Conservation (phyloP, 2,329 filamentous ascomycete genomes). For the Paecilomyces formosus region DNA sequence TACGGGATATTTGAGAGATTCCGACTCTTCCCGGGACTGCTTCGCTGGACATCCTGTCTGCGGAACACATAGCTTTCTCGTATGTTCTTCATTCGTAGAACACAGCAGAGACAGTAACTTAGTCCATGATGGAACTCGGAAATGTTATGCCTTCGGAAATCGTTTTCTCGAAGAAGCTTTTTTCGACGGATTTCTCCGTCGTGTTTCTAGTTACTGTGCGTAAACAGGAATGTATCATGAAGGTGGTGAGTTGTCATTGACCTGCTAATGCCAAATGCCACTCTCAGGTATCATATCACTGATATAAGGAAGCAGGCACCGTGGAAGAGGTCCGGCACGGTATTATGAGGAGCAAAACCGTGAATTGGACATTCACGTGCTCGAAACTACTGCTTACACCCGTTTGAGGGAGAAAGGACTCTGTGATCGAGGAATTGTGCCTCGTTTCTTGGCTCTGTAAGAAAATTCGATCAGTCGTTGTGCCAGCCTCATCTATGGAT, state of each 20-base stretch:
- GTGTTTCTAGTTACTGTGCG: slow-evolving; percentile 9
- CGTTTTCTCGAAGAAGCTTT: slow-evolving; percentile 5
- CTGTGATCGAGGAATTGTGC: slow-evolving; percentile 5
- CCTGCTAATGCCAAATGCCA: not conserved
- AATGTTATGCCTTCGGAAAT: slow-evolving; percentile 2
- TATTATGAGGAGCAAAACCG: slow-evolving; percentile 1
- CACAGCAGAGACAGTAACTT: no score
- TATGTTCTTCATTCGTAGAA: no score
- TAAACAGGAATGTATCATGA: slow-evolving; percentile 10
- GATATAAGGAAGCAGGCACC: slow-evolving; percentile 5
- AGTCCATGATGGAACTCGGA: no score
- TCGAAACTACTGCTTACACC: not conserved
- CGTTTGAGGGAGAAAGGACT: slow-evolving; percentile 1
- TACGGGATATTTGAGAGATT: no score
- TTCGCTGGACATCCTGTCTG: no score
- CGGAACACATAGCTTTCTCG: no score
- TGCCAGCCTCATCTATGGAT: slow-evolving; percentile 4
- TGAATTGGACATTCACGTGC: not conserved
- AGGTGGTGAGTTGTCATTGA: slow-evolving; percentile 11
- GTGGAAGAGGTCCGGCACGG: slow-evolving; percentile 2
- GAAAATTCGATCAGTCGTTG: slow-evolving; percentile 3
- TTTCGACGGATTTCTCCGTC: slow-evolving; percentile 4
- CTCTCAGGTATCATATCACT: not conserved
- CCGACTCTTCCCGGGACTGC: no score
- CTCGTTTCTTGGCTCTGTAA: slow-evolving; percentile 3